Conservation (phyloP, 2,329 filamentous ascomycete genomes). For the Macrophomina pseudophaseolina region DNA sequence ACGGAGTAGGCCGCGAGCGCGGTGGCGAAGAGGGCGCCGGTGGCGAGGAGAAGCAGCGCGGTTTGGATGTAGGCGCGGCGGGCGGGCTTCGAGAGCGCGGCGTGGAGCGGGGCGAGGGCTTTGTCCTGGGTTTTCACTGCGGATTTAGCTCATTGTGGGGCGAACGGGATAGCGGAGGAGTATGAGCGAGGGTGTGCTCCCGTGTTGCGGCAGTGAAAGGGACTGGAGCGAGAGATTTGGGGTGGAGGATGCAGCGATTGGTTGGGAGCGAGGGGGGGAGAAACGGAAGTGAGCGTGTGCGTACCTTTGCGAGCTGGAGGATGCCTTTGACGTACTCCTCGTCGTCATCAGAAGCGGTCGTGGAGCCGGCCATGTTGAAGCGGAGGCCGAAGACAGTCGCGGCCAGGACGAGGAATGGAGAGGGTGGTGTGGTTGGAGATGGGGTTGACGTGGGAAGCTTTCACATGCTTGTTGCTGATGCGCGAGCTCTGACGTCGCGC, state of each 20-base stretch:
- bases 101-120: slow-evolving; percentile 58
- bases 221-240: no score
- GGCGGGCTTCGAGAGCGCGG: slow-evolving; percentile 65
- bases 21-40: slow-evolving; percentile 60
- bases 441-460: neutral
- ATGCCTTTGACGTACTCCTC: slow-evolving; percentile 23
- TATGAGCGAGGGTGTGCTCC: neutral
- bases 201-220: no score
- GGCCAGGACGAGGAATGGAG: neutral
- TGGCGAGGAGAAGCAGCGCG: slow-evolving; percentile 58
- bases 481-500: slow-evolving; percentile 6
- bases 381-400: neutral
- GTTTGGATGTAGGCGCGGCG: slow-evolving; percentile 68
- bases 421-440: neutral
- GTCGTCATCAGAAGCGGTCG: slow-evolving; percentile 19
- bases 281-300: neutral
- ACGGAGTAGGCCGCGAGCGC: slow-evolving; percentile 66
- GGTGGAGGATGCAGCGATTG: no score
- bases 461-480: slow-evolving; percentile 17
- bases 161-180: neutral
- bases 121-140: slow-evolving; percentile 50
- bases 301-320: slow-evolving; percentile 25
- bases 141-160: neutral
- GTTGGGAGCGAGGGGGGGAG: neutral
- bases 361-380: slow-evolving; percentile 13